Base-by-base conservation (phyloP, 176 grass and related monocot genomes). In the Ampelocalamus luodianensis region DNA sequence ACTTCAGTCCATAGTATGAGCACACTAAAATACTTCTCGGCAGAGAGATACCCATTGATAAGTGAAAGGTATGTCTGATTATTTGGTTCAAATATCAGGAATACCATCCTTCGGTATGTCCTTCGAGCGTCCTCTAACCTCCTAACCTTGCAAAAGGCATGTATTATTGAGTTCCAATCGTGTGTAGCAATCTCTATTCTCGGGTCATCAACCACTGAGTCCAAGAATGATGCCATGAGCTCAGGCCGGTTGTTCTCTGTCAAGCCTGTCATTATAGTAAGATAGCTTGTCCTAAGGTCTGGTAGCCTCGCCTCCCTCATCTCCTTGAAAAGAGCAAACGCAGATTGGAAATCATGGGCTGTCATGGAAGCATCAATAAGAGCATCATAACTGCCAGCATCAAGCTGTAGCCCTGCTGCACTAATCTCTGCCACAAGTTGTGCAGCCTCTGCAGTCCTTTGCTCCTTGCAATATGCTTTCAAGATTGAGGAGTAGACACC, bases 81-180 rank as follows among this genome's bases (percentile, higher is more conserved):
- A 63, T 95, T 95, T 29, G 93, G 93, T 85, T 94, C 91, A 83
- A 86, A 98, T 83, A 90, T 90, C 60, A 98, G 87, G 85, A 94
- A 95, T 11, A 91, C 32, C 96, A 98, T 98, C 86, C 96, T 95
- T 78, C 86, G 79, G 53, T 98, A 95, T 73, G 93, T 94, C 59
- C 93, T 93, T 79, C 77, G 89, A 81, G 96, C 96, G 86, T 98
- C 91, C 80, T 98, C 96, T 44, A 98, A 86, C 70, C 88, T 87
- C 48, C 96, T 93, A 34, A 92, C 86, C 75, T 98, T 98, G 83
- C 86, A 95, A 74, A 98, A 98, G 78, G 96, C 93, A 79, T 98
- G 96, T 67, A 98, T 90, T 77, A 95, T 98, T 14, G 96, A 98
- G 68, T 98, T 98, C 96, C 96, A 98, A 62, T 95, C 96, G 72